Evolutionary conservation across 768 basidiomycete genomes (phyloP), one percentile per base, ranked within the genome.

Genomic region (Saitozyma sp.): DNA sequence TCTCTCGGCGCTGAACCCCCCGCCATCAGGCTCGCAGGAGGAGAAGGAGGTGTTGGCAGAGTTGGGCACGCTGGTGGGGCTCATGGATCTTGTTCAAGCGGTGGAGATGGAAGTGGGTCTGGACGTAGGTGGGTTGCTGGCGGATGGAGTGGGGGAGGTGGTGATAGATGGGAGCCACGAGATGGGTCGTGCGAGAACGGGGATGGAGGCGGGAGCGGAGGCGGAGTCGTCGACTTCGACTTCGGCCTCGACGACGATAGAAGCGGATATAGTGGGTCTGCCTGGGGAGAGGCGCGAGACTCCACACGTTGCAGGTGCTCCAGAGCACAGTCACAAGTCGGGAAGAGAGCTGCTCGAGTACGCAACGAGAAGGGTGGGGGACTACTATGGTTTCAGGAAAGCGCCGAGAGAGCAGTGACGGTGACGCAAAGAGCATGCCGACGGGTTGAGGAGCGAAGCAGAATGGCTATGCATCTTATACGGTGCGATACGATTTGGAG

Each of bases 61-160:
- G 9, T 50, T 76, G 39, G 55, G 53, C 20, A 66, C 57, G 9
- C 53, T 76, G 45, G 53, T 76, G 3, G 58, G 60, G 2, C 49
- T 76, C 1, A 76, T 73, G 74, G 71, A 76, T 13, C 17, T 62
- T 9, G 71, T 76, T 53, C 67, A 73, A 45, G 59, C 45, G 3
- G 69, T 76, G 6, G 52, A 66, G 29, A 54, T 76, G 19, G 58
- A 56, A 29, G 39, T 52, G 29, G 59, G 62, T 13, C 51, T 43
- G 19, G 49, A 49, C 8, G n/a, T 65, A 14, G 53, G 63, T 6
- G 61, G 50, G 6, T 48, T 75, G 50, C 56, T 75, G 39, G 59
- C 48, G 37, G 65, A 56, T 41, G 69, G 56, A 19, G 58, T 68
- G 6, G 64, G 66, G 42, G 68, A 75, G 63, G 40, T 75, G 7